Conservation (phyloP, 1,284 basidiomycete genomes). For the Cutaneotrichosporon cavernicola region DNA sequence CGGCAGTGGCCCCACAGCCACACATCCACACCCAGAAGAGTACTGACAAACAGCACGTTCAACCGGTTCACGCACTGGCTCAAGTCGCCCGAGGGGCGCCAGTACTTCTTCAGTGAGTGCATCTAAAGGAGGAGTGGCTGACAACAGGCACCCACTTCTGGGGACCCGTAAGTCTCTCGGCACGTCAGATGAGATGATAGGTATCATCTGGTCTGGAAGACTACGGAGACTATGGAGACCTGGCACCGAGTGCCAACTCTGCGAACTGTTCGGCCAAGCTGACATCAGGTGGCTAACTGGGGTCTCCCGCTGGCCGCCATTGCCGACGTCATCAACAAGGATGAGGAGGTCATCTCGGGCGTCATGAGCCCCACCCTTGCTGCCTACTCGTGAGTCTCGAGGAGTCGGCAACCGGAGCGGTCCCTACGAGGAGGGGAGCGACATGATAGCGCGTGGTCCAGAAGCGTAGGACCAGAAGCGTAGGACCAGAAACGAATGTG, state of each 20-base stretch:
- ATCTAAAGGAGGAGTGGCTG: neutral
- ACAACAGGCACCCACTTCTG: conserved; percentile 86
- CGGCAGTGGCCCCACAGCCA: conserved; percentile 2
- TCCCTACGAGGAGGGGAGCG: no score
- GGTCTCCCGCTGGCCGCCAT: conserved; percentile 89
- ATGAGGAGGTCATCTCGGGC: conserved; percentile 90
- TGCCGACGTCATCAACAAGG: conserved; percentile 74
- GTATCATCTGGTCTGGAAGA: neutral
- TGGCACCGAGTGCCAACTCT: neutral
- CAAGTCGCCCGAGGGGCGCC: conserved; percentile 79
- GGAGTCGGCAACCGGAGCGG: no score
- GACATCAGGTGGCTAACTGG: conserved; percentile 85
- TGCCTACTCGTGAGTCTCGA: conserved; percentile 76
- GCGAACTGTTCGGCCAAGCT: neutral
- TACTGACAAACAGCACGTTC: conserved; percentile 8
- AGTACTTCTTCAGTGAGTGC: conserved; percentile 88
- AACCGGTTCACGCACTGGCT: conserved; percentile 74
- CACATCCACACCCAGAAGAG: no score
- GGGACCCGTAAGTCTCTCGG: conserved; percentile 69
- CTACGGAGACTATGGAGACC: neutral
- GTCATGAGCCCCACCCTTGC: conserved; percentile 89
- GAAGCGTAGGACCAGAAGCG: no score
- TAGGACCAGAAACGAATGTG: no score
- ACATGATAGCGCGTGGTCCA: no score
- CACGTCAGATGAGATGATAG: neutral